These are phyloP conservation scores for Ophiostoma novo-ulmi DNA, from an alignment of 2,329 filamentous ascomycete genomes.

Conservation along the genomic window DNA sequence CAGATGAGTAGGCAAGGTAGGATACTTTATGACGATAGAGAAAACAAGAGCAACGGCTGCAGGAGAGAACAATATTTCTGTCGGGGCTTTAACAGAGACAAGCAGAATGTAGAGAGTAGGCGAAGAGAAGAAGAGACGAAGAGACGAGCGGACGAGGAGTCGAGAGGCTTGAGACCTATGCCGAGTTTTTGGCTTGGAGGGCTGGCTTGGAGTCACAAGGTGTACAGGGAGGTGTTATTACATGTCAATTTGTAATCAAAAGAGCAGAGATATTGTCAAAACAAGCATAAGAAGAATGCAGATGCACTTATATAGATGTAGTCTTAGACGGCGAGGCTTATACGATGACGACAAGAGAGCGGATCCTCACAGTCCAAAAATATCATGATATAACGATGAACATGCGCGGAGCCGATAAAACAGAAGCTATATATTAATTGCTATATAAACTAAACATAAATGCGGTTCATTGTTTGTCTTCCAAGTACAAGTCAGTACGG, in stretches of 20 bases:
- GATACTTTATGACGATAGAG: neutral
- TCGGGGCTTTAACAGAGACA: neutral
- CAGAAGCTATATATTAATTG: neutral
- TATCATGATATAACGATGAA: neutral
- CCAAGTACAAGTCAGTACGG: neutral
- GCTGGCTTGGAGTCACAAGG: neutral
- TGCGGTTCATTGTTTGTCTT: neutral
- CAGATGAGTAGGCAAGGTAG: neutral
- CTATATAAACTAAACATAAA: neutral
- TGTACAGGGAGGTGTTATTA: neutral
- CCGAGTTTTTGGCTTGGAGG: neutral
- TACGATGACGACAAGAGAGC: neutral
- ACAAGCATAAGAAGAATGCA: neutral
- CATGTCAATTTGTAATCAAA: neutral
- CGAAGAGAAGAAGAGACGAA: neutral
- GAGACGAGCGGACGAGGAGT: neutral
- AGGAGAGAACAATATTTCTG: neutral
- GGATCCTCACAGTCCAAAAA: neutral
- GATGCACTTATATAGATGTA: neutral
- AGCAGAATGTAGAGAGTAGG: neutral
- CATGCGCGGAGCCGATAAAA: neutral
- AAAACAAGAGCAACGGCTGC: neutral
- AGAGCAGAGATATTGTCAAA: neutral
- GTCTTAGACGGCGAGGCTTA: neutral
- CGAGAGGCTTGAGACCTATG: slow-evolving; percentile 1